A percentile compares a stretch with the other conserved stretches of the same genome.
Conservation (phyloP, 129 eudicot species). For the Sambucus nigra region DNA sequence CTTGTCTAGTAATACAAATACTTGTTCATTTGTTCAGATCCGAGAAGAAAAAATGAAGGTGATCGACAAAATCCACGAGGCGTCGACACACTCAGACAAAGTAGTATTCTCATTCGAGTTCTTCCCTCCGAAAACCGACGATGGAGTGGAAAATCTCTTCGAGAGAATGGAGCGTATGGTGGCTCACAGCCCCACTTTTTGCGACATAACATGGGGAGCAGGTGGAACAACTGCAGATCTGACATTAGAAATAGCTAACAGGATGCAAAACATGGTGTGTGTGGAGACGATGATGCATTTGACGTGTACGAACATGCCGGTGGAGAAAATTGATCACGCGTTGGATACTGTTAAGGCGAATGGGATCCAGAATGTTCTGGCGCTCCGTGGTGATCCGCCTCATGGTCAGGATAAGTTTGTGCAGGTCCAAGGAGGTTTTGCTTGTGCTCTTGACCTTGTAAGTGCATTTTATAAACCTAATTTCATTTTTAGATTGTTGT, state of each 20-base stretch:
- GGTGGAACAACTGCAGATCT: slow-evolving; percentile 97
- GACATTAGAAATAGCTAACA: slow-evolving; percentile 76
- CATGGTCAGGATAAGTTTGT: slow-evolving; percentile 98
- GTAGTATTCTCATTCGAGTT: slow-evolving; percentile 87
- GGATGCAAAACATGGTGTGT: slow-evolving; percentile 97
- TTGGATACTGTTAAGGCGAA: slow-evolving; percentile 55
- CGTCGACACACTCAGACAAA: slow-evolving; percentile 34
- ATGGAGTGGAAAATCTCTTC: slow-evolving; percentile 85
- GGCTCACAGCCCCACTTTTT: slow-evolving; percentile 78
- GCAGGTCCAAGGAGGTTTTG: slow-evolving; percentile 86
- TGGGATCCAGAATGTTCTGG: slow-evolving; percentile 92
- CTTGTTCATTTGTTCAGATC: not conserved
- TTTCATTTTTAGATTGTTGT: not conserved
- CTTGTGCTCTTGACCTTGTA: slow-evolving; percentile 92
- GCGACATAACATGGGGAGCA: slow-evolving; percentile 99
- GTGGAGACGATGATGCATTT: slow-evolving; percentile 99
- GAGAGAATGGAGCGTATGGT: slow-evolving; percentile 98
- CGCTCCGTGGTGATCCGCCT: slow-evolving; percentile 95
- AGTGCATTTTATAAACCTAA: not conserved
- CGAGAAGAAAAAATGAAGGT: slow-evolving; percentile 54
- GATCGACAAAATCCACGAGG: slow-evolving; percentile 70
- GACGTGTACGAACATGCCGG: slow-evolving; percentile 95
- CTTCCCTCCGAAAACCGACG: slow-evolving; percentile 98
- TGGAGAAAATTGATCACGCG: slow-evolving; percentile 92
- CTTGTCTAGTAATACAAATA: too few relatives aligned